A percentile compares a stretch with the other conserved stretches of the same genome.
phyloP scores from a whole-genome alignment of 2,329 filamentous ascomycete genomes.

The Ophiosphaerella narmari region DNA sequence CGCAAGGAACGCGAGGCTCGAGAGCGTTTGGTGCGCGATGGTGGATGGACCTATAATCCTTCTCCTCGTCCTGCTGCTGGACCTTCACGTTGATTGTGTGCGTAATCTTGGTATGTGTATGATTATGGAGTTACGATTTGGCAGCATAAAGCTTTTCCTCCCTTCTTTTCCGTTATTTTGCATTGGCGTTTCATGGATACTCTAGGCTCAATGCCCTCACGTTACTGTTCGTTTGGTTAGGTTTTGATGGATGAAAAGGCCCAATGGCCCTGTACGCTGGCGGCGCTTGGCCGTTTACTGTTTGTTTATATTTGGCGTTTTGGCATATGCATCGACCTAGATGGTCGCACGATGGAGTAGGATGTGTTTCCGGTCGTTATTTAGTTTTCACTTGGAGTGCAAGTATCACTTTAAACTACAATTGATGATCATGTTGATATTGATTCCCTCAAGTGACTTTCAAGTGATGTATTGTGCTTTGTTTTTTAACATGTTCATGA shows the following conservation, averaged over 20 bases:
- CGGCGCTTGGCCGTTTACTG: background rate
- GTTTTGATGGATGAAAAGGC: background rate
- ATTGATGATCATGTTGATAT: no score
- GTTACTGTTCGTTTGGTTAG: background rate
- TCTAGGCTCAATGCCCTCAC: background rate
- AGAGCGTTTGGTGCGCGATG: slow-evolving; percentile 78
- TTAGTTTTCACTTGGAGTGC: no score
- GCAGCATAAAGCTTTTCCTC: background rate
- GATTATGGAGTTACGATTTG: background rate
- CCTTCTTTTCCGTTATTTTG: no score
- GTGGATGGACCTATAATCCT: slow-evolving; percentile 68
- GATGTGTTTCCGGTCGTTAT: no score
- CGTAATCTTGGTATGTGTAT: background rate
- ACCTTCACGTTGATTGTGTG: slow-evolving; percentile 10
- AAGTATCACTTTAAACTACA: no score
- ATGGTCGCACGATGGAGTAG: slow-evolving; percentile 1
- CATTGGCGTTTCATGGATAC: no score
- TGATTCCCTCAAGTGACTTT: no score
- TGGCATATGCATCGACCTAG: slow-evolving; percentile 2
- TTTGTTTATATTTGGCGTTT: background rate
- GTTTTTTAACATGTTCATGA: no score
- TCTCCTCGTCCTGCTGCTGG: slow-evolving; percentile 33
- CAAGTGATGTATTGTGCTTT: no score
- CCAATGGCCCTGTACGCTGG: background rate
- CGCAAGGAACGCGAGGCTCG: slow-evolving; percentile 77